Evolutionary conservation across 306 rosid genomes (phyloP), one percentile per base, ranked within the genome.

Genomic region (Mimosa pudica): DNA sequence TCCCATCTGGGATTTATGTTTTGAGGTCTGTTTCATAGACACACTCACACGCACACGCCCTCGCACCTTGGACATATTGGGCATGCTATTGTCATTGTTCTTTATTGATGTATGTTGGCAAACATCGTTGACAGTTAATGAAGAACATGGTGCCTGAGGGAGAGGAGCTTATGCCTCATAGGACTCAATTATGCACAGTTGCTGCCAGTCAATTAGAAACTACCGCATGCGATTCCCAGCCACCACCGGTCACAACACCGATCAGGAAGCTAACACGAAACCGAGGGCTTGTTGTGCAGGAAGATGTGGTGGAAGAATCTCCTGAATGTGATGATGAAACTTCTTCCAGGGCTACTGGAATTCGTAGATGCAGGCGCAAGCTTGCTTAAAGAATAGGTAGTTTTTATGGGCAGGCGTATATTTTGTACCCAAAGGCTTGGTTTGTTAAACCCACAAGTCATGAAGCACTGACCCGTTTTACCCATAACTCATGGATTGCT

Each of bases 121-220:
- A 80, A 38, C 69, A 32, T 80, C 51, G 42, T 60, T 87, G 80
- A 64, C 88, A 94, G 98, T 20, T 84, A 57, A 94, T 90, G 96
- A 84, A 60, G 86, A 88, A 85, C 24, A 11, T 47, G 24, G 91
- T 90, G 73, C 87, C 91, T n/a, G 84, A 62, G 35, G 98, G 90
- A 16, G 82, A 84, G 71, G 98, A 92, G 85, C 80, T 92, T 65
- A 94, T 94, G 97, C 92, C 94, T 0, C 82, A 82, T 65, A 84
- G 98, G 83, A 13, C 7, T 16, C 82, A 74, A 18, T 44, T 69
- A 47, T 60, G 80, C 86, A 35, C 79, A 0, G 6, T 4, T 47
- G 71, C 62, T 75, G 52, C 41, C 10, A 51, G 86, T 6, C 80
- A 77, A 52, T 81, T 14, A 72, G 89, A 83, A 68, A 67, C 66